Base-by-base conservation (phyloP, 257 asterid species). In the Catharanthus roseus region DNA sequence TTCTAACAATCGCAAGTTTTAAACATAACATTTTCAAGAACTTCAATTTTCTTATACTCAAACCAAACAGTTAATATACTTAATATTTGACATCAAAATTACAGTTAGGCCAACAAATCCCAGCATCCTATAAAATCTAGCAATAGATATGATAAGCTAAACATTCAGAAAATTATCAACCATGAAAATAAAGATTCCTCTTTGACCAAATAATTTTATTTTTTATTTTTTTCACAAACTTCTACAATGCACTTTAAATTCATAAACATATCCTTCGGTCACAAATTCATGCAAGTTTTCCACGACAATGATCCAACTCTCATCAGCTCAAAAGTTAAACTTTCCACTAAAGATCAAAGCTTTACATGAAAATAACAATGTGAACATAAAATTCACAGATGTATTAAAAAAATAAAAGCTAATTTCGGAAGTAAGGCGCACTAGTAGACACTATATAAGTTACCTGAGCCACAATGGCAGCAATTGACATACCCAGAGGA, bases 401-500 rank as follows among this genome's bases (percentile, higher is more conserved):
- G 50, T 26, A 5, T 24, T 23, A 39, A 50, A 69, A 58, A 50
- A 53, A 34, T 2, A 19, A 21, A 39, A n/a, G 21, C 38, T 21
- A 36, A 33, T 26, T 26, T 1, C 31, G 21, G 67, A 15, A 62
- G 18, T n/a, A 39, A 31, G 0, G 23, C n/a, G n/a, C 28, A 34
- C 39, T 10, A 18, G 23, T 1, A 1, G 47, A 60, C 41, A 49
- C 42, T 10, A 55, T 0, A 26, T 23, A 49, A 19, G 23, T 50
- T 49, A 92, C 97, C 98, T 89, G 88, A 67, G 92, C 81, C 80
- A 93, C 86, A 55, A 89, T 85, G 34, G 90, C 96, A 58, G 97
- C 98, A 65, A 93, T 80, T 24, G 97, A 91, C 96, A 91, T 91
- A 73, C 98, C 98, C 31, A 93, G 86, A 70, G 87, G 95, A 57